phyloP scores from a whole-genome alignment of 495 filamentous ascomycete genomes.

The Friedmanniomyces simplex region DNA sequence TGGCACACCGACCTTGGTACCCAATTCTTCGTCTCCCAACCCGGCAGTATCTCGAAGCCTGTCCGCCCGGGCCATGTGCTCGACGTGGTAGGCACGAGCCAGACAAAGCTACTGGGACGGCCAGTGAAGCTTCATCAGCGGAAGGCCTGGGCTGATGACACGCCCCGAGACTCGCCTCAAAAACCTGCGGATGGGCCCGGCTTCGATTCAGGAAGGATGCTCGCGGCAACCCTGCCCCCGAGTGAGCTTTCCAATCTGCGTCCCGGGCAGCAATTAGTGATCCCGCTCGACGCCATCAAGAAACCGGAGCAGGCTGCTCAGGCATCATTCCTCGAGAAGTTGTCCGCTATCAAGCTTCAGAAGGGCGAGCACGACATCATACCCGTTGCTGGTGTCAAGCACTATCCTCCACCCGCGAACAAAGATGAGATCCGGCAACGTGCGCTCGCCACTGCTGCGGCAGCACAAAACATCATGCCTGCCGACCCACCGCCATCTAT shows the following conservation, averaged over 20 bases:
- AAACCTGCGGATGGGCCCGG: background rate
- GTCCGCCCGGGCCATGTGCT: slow-evolving; percentile 9
- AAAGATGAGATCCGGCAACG: slow-evolving; percentile 3
- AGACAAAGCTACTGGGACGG: slow-evolving; percentile 10
- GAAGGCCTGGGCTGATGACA: background rate
- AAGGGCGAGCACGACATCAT: slow-evolving; percentile 42
- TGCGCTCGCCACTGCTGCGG: background rate
- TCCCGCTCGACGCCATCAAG: background rate
- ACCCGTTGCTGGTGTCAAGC: slow-evolving; percentile 7
- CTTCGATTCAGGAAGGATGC: background rate
- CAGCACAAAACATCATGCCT: background rate
- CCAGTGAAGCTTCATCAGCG: slow-evolving; percentile 8
- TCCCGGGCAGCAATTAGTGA: background rate
- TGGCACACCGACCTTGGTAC: slow-evolving; percentile 76
- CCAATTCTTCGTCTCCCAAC: slow-evolving; percentile 52
- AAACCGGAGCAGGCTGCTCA: background rate
- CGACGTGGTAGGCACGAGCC: slow-evolving; percentile 13
- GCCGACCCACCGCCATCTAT: background rate
- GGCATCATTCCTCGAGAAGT: slow-evolving; percentile 20
- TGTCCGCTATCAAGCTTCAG: slow-evolving; percentile 36
- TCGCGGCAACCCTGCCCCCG: background rate
- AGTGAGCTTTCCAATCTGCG: background rate
- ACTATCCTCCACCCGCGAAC: slow-evolving; percentile 7
- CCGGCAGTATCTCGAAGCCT: slow-evolving; percentile 1
- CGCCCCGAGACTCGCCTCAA: no score